Percentiles rank a stretch among this genome's conserved stretches.
These are phyloP conservation scores for Neonectria magnoliae DNA, from an alignment of 2,329 filamentous ascomycete species.

Conservation along the genomic window DNA sequence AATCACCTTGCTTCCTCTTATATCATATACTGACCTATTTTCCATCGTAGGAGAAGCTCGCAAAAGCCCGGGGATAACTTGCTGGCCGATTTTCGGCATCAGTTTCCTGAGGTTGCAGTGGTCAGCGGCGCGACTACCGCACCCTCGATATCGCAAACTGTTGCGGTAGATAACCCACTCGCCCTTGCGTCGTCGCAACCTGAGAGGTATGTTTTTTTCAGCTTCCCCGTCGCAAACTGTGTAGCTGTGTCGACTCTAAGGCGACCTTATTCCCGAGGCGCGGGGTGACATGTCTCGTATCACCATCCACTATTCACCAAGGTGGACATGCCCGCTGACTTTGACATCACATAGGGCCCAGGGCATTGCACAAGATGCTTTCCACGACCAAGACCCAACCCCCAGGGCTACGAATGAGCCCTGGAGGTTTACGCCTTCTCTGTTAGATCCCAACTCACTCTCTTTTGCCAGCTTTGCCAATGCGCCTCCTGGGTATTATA, in stretches of 20 bases:
- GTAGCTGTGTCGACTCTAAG: background rate
- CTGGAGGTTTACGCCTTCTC: conserved; percentile 88
- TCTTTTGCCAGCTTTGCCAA: conserved; percentile 82
- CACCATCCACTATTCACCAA: background rate
- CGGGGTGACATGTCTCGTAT: background rate
- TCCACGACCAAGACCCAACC: conserved; percentile 81
- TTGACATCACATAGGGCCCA: conserved; percentile 30
- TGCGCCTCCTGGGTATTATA: conserved; percentile 85
- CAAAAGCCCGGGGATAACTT: conserved; percentile 89
- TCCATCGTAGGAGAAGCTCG: conserved; percentile 70
- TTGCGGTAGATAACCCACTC: conserved; percentile 43
- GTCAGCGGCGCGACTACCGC: conserved; percentile 58
- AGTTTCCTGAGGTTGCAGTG: conserved; percentile 78
- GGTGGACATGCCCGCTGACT: conserved; percentile 25
- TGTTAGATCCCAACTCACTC: conserved; percentile 87
- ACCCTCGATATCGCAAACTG: conserved; percentile 50
- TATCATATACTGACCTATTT: background rate
- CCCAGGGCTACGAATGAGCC: conserved; percentile 81
- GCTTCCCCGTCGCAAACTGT: background rate
- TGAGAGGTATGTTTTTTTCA: conserved; percentile 42
- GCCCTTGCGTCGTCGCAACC: conserved; percentile 35
- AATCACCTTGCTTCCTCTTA: background rate
- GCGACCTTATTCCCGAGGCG: background rate
- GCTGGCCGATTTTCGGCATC: conserved; percentile 83
- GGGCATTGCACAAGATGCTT: conserved; percentile 47